Percentiles rank a stretch among this genome's conserved stretches.
Evolutionary conservation across 2,329 filamentous ascomycete species (phyloP).

Genomic region (Coniochaeta ligniaria): DNA sequence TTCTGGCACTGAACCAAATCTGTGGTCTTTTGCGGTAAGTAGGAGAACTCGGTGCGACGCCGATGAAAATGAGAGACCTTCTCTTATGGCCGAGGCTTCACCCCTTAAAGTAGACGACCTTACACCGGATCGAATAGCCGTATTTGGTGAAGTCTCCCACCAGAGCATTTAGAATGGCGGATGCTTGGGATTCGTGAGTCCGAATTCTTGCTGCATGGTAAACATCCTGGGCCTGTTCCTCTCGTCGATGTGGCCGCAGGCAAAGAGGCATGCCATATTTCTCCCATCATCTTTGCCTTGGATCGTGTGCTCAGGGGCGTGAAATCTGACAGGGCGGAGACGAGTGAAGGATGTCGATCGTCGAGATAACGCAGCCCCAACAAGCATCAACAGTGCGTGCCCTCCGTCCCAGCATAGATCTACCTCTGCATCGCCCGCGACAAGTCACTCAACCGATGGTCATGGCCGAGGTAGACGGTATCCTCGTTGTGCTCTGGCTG

Average conservation of each 20-base stretch:
- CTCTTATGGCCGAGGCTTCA: conserved; percentile 45
- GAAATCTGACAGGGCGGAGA: conserved; percentile 74
- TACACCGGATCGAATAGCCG: conserved; percentile 67
- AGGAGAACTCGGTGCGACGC: conserved; percentile 57
- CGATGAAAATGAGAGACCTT: conserved; percentile 48
- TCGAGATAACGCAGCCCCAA: too few species aligned
- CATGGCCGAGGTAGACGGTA: too few species aligned
- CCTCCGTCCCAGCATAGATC: too few species aligned
- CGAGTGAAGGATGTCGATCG: conserved; percentile 67
- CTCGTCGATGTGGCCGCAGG: conserved; percentile 47
- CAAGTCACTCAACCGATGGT: too few species aligned
- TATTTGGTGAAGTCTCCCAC: conserved; percentile 56
- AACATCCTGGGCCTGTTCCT: conserved; percentile 58
- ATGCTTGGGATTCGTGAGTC: conserved; percentile 49
- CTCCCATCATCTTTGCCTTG: conserved; percentile 51
- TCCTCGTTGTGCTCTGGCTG: too few species aligned
- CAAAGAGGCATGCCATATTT: conserved; percentile 56
- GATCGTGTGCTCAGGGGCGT: conserved; percentile 63
- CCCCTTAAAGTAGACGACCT: conserved; percentile 42
- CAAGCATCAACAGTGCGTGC: too few species aligned
- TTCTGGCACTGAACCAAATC: too few species aligned
- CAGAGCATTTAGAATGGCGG: conserved; percentile 44
- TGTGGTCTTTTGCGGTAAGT: too few species aligned
- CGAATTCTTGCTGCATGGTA: conserved; percentile 74
- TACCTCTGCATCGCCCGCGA: too few species aligned